Base-by-base conservation (phyloP, 2,329 filamentous ascomycete species). In the Aspergillus clavatus region DNA sequence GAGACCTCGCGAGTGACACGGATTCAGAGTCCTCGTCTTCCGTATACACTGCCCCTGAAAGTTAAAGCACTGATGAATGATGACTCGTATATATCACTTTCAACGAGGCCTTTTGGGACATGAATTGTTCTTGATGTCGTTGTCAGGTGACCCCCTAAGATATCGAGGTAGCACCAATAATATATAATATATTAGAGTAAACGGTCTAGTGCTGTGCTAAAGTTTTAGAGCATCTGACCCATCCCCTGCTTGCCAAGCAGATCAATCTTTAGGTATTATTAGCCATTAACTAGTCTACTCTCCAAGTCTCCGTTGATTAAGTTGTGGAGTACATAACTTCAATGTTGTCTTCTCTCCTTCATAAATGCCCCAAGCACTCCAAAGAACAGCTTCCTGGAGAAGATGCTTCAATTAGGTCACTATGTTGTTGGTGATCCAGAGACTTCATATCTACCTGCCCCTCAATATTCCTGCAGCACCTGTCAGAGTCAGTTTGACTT, bases 11-110 rank as follows among this genome's bases (percentile, higher is more conserved):
- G 8, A 18, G 16, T 24, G 26, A 35, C 24, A 38, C 56, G 4
- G 58, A 61, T 35, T 38, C 49, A 10, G 54, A 52, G 6, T 61
- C 58, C 5, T 47, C 54, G 24, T 51, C 50, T 29, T 60, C 57
- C 18, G 52, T 59, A 16, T 61, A 56, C 38, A 63, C 60, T 33
- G 60, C 59, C 2, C 46, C 47, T 7, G 58, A 61, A 28, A 47
- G 33, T 1, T 38, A 36, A 11, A 45, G 24, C 11, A 11, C 22
- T 38, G 23, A 36, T 42, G 31, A 23, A 16, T 38, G 6, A 7
- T 7, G 29, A 16, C 14, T 18, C 18, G n/a, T 8, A 18, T 18
- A 16, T 18, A n/a, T n/a, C n/a, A n/a, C n/a, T n/a, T n/a, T n/a
- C n/a, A n/a, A n/a, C n/a, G n/a, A n/a, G n/a, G n/a, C n/a, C n/a